Base-by-base conservation (phyloP, 129 eudicot genomes). In the Pittosporum tobira region DNA sequence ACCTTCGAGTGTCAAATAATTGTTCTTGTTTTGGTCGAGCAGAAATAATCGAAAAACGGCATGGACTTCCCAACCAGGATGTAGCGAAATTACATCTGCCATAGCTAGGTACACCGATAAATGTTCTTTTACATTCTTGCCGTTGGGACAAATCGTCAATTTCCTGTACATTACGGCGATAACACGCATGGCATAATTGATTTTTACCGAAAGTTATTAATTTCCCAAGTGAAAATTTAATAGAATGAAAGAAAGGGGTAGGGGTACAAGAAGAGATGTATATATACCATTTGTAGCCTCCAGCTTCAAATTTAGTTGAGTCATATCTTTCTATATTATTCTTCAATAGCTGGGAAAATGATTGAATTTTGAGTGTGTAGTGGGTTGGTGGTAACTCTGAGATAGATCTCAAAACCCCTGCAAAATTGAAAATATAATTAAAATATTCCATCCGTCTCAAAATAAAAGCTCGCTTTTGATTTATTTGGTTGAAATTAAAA, bases 351-450 rank as follows among this genome's bases (percentile, higher is more conserved):
- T 45, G 30, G 0, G 88, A 77, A 62, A 74, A 69, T 14, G 40
- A 66, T 54, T 80, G 77, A 47, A 84, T 65, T 70, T 69, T 74
- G 62, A 84, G 57, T 0, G 49, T 62, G 51, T 80, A 80, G 55
- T 80, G 94, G 44, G 73, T 60, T 5, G 88, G 88, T 38, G 82
- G 84, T 60, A 81, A 59, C 1, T 80, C 80, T 10, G 88, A 77
- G 54, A 67, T 77, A 26, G 75, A 64, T 57, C 67, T 58, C 34
- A 65, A 47, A 65, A 59, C 67, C 52, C 74, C 86, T 83, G 70
- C 38, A 57, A 66, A 57, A 51, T 14, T 14, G 20, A 62, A 26
- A 14, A 40, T 22, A 19, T 4, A 45, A 0, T 46, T 8, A 2
- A 28, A n/a, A n/a, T n/a, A n/a, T n/a, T n/a, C n/a, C n/a, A n/a